Percentiles rank a stretch among this genome's conserved stretches.
phyloP scores from a whole-genome alignment of 257 asterid genomes.

The Scutellaria baicalensis region DNA sequence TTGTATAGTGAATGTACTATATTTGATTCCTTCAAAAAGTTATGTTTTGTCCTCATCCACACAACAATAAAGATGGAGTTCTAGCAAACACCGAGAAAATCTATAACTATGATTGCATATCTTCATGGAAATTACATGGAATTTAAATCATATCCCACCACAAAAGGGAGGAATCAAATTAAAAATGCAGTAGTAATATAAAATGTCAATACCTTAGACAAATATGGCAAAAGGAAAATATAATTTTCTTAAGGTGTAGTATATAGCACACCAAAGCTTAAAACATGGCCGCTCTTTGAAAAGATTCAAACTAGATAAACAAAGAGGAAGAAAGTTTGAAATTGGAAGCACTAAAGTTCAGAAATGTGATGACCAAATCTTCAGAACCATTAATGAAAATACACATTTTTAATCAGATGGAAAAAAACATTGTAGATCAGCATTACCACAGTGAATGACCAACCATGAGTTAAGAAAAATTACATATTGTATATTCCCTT shows the following conservation, averaged over 20 bases:
- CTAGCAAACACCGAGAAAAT: neutral
- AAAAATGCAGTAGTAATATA: conserved; percentile 1
- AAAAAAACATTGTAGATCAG: neutral
- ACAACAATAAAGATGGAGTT: neutral
- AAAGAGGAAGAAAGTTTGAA: neutral
- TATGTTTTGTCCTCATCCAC: neutral
- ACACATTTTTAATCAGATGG: conserved; percentile 2
- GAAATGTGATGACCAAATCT: neutral
- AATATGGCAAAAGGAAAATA: neutral
- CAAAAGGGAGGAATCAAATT: neutral
- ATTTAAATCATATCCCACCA: neutral
- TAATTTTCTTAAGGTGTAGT: neutral
- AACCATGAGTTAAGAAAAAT: conserved; percentile 5
- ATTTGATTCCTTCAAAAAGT: neutral
- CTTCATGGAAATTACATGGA: neutral
- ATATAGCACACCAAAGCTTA: conserved; percentile 7
- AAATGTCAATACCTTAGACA: neutral
- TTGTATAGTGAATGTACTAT: neutral
- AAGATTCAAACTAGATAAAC: conserved; percentile 1
- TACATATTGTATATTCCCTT: neutral
- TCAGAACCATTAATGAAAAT: neutral
- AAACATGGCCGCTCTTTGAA: neutral
- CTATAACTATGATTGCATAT: neutral
- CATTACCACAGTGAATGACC: neutral
- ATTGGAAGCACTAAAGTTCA: conserved; percentile 1